Evolutionary conservation across 352 stramenopile species (phyloP).

Genomic region (Achlya hypogyna): DNA sequence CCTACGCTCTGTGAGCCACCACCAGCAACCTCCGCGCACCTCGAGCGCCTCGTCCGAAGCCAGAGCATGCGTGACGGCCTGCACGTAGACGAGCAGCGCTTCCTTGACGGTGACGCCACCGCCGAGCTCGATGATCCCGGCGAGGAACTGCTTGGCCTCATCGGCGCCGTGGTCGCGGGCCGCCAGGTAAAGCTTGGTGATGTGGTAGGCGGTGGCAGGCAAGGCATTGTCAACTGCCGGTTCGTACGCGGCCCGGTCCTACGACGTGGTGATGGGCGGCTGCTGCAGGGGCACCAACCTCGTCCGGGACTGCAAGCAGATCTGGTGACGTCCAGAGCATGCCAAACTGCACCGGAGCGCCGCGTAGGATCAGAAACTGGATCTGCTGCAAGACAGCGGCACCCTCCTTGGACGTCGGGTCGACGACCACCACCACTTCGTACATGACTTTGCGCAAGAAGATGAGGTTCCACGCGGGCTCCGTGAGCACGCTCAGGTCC

Average conservation of each 20-base stretch:
- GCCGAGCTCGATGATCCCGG: background rate
- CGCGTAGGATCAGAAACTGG: constrained; percentile 57
- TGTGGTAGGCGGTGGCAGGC: constrained; percentile 61
- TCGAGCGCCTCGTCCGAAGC: background rate
- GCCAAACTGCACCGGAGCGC: constrained; percentile 64
- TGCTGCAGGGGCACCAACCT: background rate
- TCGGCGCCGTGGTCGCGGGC: background rate
- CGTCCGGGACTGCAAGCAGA: constrained; percentile 28
- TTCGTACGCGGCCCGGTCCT: constrained; percentile 1
- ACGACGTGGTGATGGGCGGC: background rate
- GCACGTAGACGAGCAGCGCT: constrained; percentile 7
- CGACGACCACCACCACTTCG: constrained; percentile 65
- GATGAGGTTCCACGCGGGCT: constrained; percentile 69
- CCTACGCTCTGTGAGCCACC: constrained; percentile 14
- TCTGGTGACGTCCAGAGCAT: constrained; percentile 65
- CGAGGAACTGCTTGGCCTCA: background rate
- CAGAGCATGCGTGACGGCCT: background rate
- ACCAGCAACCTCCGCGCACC: background rate
- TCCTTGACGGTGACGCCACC: constrained; percentile 9
- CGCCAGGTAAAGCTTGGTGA: constrained; percentile 49
- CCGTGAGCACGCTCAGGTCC: constrained; percentile 37
- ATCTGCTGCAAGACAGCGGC: constrained; percentile 46
- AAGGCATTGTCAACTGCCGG: constrained; percentile 25
- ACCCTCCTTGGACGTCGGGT: constrained; percentile 44
- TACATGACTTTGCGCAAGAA: constrained; percentile 85